phyloP scores from a whole-genome alignment of 768 basidiomycete species.

The Coprinellus aureogranulatus region DNA sequence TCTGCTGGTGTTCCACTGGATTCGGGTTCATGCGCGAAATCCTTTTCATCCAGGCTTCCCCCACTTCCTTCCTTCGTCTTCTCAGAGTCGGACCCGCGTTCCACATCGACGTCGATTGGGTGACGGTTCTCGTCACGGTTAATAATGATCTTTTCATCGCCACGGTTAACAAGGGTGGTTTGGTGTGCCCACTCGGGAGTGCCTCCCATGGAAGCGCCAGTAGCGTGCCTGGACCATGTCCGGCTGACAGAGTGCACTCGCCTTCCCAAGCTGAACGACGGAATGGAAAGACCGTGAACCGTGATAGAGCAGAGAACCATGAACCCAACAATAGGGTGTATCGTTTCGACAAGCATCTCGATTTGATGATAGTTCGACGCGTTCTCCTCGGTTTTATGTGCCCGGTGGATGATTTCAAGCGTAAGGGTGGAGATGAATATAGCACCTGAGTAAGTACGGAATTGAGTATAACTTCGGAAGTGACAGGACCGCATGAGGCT shows the following conservation, averaged over 20 bases:
- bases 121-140: conserved; percentile 60
- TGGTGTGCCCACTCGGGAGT: conserved; percentile 83
- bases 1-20: neutral
- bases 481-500: conserved; percentile 19
- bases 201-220: conserved; percentile 17
- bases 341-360: conserved; percentile 65
- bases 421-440: conserved; percentile 92
- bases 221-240: conserved; percentile 82
- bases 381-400: conserved; percentile 38
- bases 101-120: conserved; percentile 45
- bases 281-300: conserved; percentile 88
- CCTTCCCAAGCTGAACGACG: conserved; percentile 87
- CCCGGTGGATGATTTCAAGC: conserved; percentile 50
- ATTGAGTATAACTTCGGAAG: no score
- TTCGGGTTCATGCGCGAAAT: conserved; percentile 16
- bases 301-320: conserved; percentile 91
- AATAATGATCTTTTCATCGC: conserved; percentile 71
- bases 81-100: neutral
- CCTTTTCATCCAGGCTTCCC: conserved; percentile 21
- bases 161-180: conserved; percentile 65
- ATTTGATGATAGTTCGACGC: conserved; percentile 40
- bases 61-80: conserved; percentile 12
- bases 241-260: conserved; percentile 88
- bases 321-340: conserved; percentile 93
- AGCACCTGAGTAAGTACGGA: conserved; percentile 58